phyloP scores from a whole-genome alignment of 139 green algal species.

The Picocystis salinarum region DNA sequence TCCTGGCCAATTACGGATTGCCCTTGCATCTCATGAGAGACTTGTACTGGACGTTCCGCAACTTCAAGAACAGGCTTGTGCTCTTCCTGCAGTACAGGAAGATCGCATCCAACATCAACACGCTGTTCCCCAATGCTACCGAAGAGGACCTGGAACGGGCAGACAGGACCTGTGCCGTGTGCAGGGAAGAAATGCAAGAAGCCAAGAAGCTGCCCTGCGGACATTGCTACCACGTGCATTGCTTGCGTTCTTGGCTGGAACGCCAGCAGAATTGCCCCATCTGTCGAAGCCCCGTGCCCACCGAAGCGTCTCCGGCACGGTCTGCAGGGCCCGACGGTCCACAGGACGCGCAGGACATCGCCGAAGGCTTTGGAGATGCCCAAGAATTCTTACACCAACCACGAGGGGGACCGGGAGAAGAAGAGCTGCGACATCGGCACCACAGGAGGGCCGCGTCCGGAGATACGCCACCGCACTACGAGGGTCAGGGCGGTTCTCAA shows the following conservation, averaged over 20 bases:
- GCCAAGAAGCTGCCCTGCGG: constrained; percentile 85
- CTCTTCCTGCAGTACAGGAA: constrained; percentile 87
- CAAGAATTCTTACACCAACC: too few species aligned
- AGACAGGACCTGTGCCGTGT: constrained; percentile 93
- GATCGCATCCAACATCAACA: constrained; percentile 78
- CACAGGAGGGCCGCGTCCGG: too few species aligned
- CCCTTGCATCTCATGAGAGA: constrained; percentile 90
- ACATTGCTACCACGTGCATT: constrained; percentile 92
- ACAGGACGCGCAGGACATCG: too few species aligned
- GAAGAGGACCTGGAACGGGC: constrained; percentile 63
- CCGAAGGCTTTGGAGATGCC: too few species aligned
- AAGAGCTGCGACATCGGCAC: too few species aligned
- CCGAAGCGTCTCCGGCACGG: too few species aligned
- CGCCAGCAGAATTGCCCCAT: constrained; percentile 92
- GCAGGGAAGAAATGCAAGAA: constrained; percentile 71
- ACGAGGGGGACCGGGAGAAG: too few species aligned
- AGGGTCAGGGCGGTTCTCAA: too few species aligned
- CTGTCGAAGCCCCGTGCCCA: constrained; percentile 74
- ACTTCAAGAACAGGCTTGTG: constrained; percentile 67
- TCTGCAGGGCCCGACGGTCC: too few species aligned
- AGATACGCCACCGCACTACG: too few species aligned
- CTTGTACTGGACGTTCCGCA: constrained; percentile 87
- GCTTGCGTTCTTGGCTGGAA: constrained; percentile 91
- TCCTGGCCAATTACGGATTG: constrained; percentile 88
- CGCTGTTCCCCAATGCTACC: constrained; percentile 65